A percentile compares a stretch with the other conserved stretches of the same genome.
Evolutionary conservation across 106 monocot species (phyloP).

Genomic region (Phalaenopsis aphrodite): DNA sequence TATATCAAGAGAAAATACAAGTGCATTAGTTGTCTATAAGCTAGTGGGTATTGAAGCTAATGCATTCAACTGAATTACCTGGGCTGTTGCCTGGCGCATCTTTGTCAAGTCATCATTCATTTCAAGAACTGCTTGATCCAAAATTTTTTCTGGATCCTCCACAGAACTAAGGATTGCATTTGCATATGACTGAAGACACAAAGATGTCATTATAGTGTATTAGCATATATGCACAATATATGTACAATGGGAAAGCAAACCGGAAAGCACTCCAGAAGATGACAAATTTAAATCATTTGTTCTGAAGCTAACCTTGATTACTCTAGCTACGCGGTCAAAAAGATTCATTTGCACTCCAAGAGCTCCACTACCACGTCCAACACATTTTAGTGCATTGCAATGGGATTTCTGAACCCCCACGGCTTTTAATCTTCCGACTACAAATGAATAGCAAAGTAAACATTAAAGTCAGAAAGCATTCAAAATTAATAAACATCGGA

Average conservation of each 20-base stretch:
- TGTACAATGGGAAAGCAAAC: neutral
- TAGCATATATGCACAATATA: neutral
- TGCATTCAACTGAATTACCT: conserved; percentile 32
- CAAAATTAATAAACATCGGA: neutral
- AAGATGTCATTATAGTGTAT: conserved; percentile 9
- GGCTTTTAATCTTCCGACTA: conserved; percentile 40
- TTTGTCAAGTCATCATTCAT: conserved; percentile 97
- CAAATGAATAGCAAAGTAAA: neutral
- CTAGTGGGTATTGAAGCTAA: neutral
- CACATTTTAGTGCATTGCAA: conserved; percentile 33
- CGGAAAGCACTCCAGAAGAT: neutral
- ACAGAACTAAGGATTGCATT: conserved; percentile 83
- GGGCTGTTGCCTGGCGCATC: conserved; percentile 97
- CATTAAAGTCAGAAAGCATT: neutral
- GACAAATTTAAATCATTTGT: neutral
- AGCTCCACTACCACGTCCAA: conserved; percentile 34
- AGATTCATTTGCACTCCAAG: conserved; percentile 73
- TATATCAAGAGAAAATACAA: neutral
- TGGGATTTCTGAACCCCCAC: conserved; percentile 24
- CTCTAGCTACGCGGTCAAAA: conserved; percentile 77
- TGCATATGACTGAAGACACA: conserved; percentile 73
- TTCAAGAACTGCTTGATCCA: conserved; percentile 94
- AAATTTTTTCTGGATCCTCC: conserved; percentile 94
- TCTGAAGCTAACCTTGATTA: conserved; percentile 57
- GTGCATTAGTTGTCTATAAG: neutral